Evolutionary conservation across 306 rosid genomes (phyloP), one percentile per base, ranked within the genome.

Genomic region (Vachellia pachyceras): DNA sequence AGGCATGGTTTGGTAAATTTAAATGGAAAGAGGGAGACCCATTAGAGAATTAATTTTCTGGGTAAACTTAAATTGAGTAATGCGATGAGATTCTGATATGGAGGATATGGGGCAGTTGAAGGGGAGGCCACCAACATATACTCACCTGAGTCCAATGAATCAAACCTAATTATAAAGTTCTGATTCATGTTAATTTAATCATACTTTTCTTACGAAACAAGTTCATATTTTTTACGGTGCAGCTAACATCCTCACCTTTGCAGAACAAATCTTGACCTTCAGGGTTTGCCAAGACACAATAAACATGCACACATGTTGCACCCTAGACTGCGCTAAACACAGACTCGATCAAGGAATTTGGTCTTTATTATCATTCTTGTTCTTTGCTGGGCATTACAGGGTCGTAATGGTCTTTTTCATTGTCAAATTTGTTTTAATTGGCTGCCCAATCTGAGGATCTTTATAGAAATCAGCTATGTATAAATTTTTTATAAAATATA

Each of bases 61-160:
- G 12, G 57, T 70, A 6, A 70, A 5, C 7, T 6, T 9, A 29
- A 29, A 29, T 13, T 45, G 57, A 69, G 74, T 10, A 69, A 22
- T 35, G 55, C 55, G 23, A 0, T 44, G 13, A 23, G 69, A 77
- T 29, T 29, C 18, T 25, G 81, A 72, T 63, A 67, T 54, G 39
- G 79, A 66, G 47, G 66, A 47, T 10, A 13, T 47, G 15, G n/a
- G 82, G 89, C 82, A 64, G 95, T 88, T 91, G 87, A 86, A 79
- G 78, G 82, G 76, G 77, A 86, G 85, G 91, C 79, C 90, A 91
- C 89, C 97, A 81, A 93, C 87, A 85, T 8, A n/a, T 78, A 40
- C 63, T 79, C 20, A 80, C 52, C 37, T 14, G 12, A 7, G 29
- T 65, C 55, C 64, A 20, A 81, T 45, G 77, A 84, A 84, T 87